phyloP scores from a whole-genome alignment of 2,329 filamentous ascomycete genomes.

The Fusarium pseudocircinatum region DNA sequence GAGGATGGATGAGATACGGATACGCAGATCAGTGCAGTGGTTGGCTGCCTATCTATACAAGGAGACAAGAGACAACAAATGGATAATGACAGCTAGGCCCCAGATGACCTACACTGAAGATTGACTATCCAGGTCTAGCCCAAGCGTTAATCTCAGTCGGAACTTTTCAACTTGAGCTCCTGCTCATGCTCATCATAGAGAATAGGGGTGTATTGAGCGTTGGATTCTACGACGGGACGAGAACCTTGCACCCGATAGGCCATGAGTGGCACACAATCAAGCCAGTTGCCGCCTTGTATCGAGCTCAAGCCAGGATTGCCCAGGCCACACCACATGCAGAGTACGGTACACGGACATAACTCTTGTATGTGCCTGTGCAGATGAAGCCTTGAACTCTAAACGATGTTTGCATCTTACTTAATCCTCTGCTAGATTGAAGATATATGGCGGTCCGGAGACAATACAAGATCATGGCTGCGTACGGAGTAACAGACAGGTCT shows the following conservation, averaged over 20 bases:
- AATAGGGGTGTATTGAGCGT: slow-evolving; percentile 27
- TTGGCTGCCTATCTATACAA: neutral
- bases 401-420: slow-evolving; percentile 1
- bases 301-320: slow-evolving; percentile 26
- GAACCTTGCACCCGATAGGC: slow-evolving; percentile 30
- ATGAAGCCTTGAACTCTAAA: slow-evolving; percentile 11
- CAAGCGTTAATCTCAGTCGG: slow-evolving; percentile 34
- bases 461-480: neutral
- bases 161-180: slow-evolving; percentile 5
- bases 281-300: slow-evolving; percentile 31
- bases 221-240: slow-evolving; percentile 18
- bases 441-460: neutral
- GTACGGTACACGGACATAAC: neutral
- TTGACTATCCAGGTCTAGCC: slow-evolving; percentile 28
- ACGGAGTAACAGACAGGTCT: neutral
- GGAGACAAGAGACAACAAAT: slow-evolving; percentile 35
- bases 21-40: slow-evolving; percentile 9
- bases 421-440: slow-evolving; percentile 1
- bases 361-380: slow-evolving; percentile 9
- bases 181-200: neutral
- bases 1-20: slow-evolving; percentile 13
- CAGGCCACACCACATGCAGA: slow-evolving; percentile 7
- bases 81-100: slow-evolving; percentile 2
- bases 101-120: slow-evolving; percentile 8
- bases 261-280: slow-evolving; percentile 38